Percentiles rank a stretch among this genome's conserved stretches.
Conservation (phyloP, 1,284 basidiomycete genomes). For the Spongiforma sp. region DNA sequence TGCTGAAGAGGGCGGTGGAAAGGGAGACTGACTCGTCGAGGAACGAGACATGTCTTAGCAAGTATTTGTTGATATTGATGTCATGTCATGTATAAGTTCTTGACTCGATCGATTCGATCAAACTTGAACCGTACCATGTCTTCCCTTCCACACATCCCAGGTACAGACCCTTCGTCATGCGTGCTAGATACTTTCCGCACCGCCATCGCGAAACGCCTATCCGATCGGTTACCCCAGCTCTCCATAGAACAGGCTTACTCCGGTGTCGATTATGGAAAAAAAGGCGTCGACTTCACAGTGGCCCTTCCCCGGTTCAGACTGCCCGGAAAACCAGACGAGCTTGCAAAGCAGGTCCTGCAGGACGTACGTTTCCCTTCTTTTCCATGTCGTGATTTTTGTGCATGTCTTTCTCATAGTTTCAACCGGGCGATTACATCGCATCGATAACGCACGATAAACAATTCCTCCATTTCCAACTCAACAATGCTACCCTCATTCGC, state of each 20-base stretch:
- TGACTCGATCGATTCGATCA: neutral
- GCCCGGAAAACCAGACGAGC: constrained; percentile 82
- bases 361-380: constrained; percentile 55
- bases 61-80: neutral
- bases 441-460: constrained; percentile 73
- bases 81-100: too few species aligned
- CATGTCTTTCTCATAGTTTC: constrained; percentile 52
- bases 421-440: constrained; percentile 70
- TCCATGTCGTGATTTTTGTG: neutral
- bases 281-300: constrained; percentile 91
- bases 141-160: constrained; percentile 48
- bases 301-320: constrained; percentile 92
- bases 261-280: constrained; percentile 91
- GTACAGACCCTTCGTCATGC: constrained; percentile 73
- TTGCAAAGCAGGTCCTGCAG: constrained; percentile 76
- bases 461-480: constrained; percentile 85
- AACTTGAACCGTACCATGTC: constrained; percentile 26
- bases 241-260: constrained; percentile 78
- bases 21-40: too few species aligned
- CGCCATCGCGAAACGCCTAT: constrained; percentile 81
- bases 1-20: too few species aligned
- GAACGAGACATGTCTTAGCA: neutral
- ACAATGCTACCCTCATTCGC: constrained; percentile 74
- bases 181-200: constrained; percentile 87
- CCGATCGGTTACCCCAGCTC: constrained; percentile 70